Evolutionary conservation across 2,329 filamentous ascomycete genomes (phyloP).

Genomic region (Cercospora nicotianae): DNA sequence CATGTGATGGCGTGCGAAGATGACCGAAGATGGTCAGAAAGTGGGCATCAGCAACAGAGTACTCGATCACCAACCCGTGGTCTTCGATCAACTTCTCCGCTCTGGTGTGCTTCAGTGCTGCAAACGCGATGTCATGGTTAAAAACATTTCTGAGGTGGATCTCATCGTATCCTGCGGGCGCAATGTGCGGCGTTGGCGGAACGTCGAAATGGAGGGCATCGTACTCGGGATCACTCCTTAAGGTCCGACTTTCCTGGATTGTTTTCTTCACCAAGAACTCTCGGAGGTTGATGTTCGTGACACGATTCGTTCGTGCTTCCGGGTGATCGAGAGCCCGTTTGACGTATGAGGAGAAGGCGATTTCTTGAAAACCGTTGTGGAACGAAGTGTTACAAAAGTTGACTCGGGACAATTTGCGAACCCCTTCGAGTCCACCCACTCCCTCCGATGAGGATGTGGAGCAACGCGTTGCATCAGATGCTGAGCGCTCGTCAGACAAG

Average conservation of each 20-base stretch:
- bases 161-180: constrained; percentile 4
- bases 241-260: neutral
- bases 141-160: constrained; percentile 5
- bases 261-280: neutral
- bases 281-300: neutral
- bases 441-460: neutral
- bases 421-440: neutral
- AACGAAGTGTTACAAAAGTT: neutral
- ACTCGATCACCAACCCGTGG: neutral
- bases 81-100: neutral
- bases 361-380: neutral
- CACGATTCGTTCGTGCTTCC: neutral
- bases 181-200: neutral
- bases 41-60: constrained; percentile 7
- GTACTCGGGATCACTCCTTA: neutral
- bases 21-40: constrained; percentile 1
- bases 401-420: neutral
- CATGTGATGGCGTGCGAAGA: neutral
- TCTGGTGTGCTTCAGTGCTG: constrained; percentile 1
- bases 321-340: constrained; percentile 1
- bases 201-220: constrained; percentile 8
- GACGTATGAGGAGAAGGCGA: constrained; percentile 5
- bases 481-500: neutral
- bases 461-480: neutral
- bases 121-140: constrained; percentile 10